Percentiles rank a stretch among this genome's conserved stretches.
Evolutionary conservation across 176 grass and related monocot species (phyloP).

Genomic region (Oryza glaberrima): DNA sequence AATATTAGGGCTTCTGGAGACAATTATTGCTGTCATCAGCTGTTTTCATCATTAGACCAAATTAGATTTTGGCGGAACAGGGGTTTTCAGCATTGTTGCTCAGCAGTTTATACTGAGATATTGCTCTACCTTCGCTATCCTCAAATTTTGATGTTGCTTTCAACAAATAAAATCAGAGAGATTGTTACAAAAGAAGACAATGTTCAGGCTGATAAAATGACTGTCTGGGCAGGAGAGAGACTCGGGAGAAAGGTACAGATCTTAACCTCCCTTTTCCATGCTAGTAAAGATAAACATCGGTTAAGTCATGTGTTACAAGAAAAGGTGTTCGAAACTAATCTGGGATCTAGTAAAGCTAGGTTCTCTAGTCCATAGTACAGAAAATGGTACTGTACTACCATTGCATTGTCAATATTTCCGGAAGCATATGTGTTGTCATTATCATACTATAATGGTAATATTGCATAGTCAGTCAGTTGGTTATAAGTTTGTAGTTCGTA

Average conservation of each 20-base stretch:
- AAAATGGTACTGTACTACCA: slow-evolving; percentile 5
- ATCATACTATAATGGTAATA: background rate
- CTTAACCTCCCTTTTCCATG: background rate
- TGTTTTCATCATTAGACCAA: background rate
- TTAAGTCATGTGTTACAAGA: background rate
- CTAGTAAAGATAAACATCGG: background rate
- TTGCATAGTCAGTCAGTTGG: slow-evolving; percentile 13
- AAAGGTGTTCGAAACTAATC: slow-evolving; percentile 12
- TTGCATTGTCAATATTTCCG: background rate
- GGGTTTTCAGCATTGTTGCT: background rate
- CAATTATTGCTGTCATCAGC: background rate
- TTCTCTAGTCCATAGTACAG: background rate
- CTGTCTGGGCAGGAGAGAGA: background rate
- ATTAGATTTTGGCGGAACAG: background rate
- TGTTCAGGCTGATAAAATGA: background rate
- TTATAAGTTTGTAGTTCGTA: slow-evolving; percentile 22
- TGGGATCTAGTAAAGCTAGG: background rate
- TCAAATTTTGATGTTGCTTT: slow-evolving; percentile 23
- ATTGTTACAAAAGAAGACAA: background rate
- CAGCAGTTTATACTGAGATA: background rate
- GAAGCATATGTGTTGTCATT: background rate
- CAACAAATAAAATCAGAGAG: background rate
- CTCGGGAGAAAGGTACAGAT: background rate
- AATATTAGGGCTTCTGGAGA: background rate
- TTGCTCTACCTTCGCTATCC: background rate